These are phyloP conservation scores for Cladobotryum mycophilum DNA, from an alignment of 2,329 filamentous ascomycete genomes.

Conservation along the genomic window DNA sequence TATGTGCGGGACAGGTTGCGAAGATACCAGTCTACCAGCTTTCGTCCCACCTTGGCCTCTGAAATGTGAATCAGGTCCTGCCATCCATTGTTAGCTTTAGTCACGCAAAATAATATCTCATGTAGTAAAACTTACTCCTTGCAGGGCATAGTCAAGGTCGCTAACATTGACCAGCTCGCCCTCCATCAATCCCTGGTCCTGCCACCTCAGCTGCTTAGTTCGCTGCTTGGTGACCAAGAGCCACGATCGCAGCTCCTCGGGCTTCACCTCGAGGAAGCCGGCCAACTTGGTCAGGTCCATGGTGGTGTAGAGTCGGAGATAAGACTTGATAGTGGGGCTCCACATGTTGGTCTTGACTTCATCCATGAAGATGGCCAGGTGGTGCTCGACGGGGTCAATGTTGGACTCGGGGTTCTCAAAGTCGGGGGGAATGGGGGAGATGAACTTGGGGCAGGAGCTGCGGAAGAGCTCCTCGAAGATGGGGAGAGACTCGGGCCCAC, in stretches of 20 bases:
- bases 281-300: constrained; percentile 99
- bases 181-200: constrained; percentile 78
- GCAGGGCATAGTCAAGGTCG: constrained; percentile 94
- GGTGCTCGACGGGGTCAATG: constrained; percentile 95
- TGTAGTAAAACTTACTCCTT: constrained; percentile 60
- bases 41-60: constrained; percentile 95
- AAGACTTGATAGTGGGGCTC: constrained; percentile 95
- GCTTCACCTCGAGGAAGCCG: constrained; percentile 91
- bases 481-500: constrained; percentile 88
- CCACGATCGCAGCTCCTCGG: constrained; percentile 92
- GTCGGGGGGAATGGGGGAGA: constrained; percentile 92
- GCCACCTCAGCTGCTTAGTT: constrained; percentile 92
- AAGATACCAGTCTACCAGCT: constrained; percentile 98
- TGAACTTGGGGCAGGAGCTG: constrained; percentile 98
- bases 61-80: constrained; percentile 97
- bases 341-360: constrained; percentile 99
- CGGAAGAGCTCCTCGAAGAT: constrained; percentile 99
- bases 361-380: constrained; percentile 97
- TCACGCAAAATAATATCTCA: constrained; percentile 17
- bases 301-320: constrained; percentile 97
- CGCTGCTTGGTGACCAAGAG: constrained; percentile 97
- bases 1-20: constrained; percentile 95
- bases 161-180: constrained; percentile 89
- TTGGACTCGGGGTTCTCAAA: constrained; percentile 96
- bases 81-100: constrained; percentile 17